Percentiles rank a stretch among this genome's conserved stretches.
These are phyloP conservation scores for Rhododendron ovatum DNA, from an alignment of 148 eudicot species.

Conservation along the genomic window DNA sequence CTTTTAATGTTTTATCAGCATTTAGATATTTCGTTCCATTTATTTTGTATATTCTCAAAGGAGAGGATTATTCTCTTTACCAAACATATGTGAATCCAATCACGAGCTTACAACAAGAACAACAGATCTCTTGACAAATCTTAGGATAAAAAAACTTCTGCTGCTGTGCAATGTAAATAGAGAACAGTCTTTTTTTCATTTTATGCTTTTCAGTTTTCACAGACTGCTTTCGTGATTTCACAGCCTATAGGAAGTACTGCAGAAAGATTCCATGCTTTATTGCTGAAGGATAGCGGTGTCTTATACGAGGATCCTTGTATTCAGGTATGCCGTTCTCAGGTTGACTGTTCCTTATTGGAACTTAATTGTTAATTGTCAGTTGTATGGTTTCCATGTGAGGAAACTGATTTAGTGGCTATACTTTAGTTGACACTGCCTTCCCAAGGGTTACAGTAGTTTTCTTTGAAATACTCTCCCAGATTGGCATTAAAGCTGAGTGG, in stretches of 20 bases:
- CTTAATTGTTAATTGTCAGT: constrained; percentile 6
- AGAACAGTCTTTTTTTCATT: neutral
- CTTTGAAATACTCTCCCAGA: constrained; percentile 32
- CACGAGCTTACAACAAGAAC: neutral
- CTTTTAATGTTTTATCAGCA: neutral
- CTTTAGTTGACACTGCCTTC: neutral
- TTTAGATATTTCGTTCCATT: neutral
- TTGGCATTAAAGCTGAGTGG: constrained; percentile 98
- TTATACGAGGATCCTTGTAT: constrained; percentile 92
- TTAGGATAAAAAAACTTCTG: neutral
- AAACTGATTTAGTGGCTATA: neutral
- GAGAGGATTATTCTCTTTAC: neutral
- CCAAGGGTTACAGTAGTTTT: neutral
- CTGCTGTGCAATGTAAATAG: neutral
- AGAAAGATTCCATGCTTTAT: constrained; percentile 71
- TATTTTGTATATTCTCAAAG: neutral
- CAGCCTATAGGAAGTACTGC: constrained; percentile 88
- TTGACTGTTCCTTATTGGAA: constrained; percentile 10
- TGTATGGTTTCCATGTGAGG: neutral
- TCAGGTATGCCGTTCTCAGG: constrained; percentile 45
- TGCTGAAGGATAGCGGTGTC: constrained; percentile 94
- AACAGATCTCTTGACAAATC: neutral
- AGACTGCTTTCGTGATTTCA: constrained; percentile 16
- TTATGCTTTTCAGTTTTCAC: neutral
- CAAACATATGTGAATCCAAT: neutral